Evolutionary conservation across 495 filamentous ascomycete genomes (phyloP).

Genomic region (Neurospora hispaniola): DNA sequence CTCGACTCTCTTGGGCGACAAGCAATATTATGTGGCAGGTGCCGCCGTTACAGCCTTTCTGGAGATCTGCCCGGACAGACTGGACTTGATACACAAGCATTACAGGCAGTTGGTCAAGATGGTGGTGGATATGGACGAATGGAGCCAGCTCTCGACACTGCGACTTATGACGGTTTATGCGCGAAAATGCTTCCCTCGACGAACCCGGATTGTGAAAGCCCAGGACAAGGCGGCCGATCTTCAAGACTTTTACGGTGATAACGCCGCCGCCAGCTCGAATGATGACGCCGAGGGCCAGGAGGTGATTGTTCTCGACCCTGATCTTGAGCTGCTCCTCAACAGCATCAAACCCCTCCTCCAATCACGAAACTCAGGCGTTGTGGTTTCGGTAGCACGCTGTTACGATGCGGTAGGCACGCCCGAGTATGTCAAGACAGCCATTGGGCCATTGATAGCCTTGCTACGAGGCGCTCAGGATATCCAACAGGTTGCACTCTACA

Average conservation of each 20-base stretch:
- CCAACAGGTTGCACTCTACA: conserved; percentile 78
- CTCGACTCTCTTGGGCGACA: conserved; percentile 66
- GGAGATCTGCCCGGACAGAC: conserved; percentile 75
- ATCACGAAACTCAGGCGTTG: conserved; percentile 84
- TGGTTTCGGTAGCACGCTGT: conserved; percentile 75
- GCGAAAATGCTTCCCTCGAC: conserved; percentile 76
- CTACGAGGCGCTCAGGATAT: conserved; percentile 78
- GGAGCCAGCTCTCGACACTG: conserved; percentile 79
- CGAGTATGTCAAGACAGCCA: conserved; percentile 55
- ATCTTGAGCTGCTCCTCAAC: conserved; percentile 73
- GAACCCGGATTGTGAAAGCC: conserved; percentile 42
- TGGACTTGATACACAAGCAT: conserved; percentile 82
- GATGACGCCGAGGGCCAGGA: conserved; percentile 39
- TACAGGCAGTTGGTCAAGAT: conserved; percentile 78
- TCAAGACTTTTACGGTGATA: conserved; percentile 68
- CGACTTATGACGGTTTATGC: conserved; percentile 74
- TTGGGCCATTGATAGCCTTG: conserved; percentile 78
- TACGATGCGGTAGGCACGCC: conserved; percentile 73
- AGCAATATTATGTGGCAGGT: conserved; percentile 88
- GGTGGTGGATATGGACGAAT: conserved; percentile 98
- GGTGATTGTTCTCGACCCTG: conserved; percentile 58
- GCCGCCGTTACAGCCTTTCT: conserved; percentile 83
- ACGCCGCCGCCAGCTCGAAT: conserved; percentile 23
- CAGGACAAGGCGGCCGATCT: conserved; percentile 29
- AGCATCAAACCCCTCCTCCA: conserved; percentile 75